These are phyloP conservation scores for Salix suchowensis DNA, from an alignment of 345 rosid genomes.

Conservation along the genomic window DNA sequence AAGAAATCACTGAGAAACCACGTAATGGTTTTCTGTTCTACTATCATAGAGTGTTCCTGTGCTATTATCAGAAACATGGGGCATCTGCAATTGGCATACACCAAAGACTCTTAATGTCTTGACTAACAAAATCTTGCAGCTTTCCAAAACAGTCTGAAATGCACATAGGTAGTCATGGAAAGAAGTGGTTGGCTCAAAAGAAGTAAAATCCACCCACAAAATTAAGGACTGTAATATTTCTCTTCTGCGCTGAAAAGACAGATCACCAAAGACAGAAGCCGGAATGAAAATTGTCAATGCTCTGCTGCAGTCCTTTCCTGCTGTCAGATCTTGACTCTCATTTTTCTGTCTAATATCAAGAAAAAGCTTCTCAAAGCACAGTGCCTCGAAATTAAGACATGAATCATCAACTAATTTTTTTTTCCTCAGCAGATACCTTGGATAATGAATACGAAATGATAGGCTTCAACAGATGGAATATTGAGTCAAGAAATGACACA, in stretches of 20 bases:
- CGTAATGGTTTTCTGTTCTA: slow-evolving; percentile 24
- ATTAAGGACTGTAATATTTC: slow-evolving; percentile 51
- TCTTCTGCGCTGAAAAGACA: slow-evolving; percentile 48
- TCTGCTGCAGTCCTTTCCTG: slow-evolving; percentile 34
- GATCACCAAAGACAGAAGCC: slow-evolving; percentile 58
- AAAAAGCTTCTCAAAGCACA: slow-evolving; percentile 72
- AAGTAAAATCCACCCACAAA: slow-evolving; percentile 57
- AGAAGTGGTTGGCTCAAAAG: slow-evolving; percentile 52
- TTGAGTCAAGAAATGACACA: slow-evolving; percentile 57
- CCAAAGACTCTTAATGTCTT: slow-evolving; percentile 38
- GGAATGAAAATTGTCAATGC: slow-evolving; percentile 53
- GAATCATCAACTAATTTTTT: slow-evolving; percentile 40
- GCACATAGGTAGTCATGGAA: slow-evolving; percentile 71
- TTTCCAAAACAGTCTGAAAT: slow-evolving; percentile 50
- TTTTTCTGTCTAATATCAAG: slow-evolving; percentile 37
- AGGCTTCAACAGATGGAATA: slow-evolving; percentile 56
- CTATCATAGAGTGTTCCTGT: slow-evolving; percentile 17
- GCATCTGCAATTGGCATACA: slow-evolving; percentile 39
- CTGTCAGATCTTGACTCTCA: slow-evolving; percentile 32
- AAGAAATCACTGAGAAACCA: slow-evolving; percentile 49
- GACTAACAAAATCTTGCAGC: slow-evolving; percentile 51
- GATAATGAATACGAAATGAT: slow-evolving; percentile 62
- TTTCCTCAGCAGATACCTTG: slow-evolving; percentile 53
- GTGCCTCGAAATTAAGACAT: slow-evolving; percentile 63
- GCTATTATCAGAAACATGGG: slow-evolving; percentile 20